A percentile compares a stretch with the other conserved stretches of the same genome.
phyloP scores from a whole-genome alignment of 2,329 filamentous ascomycete species.

The Aspergillus tamarii region DNA sequence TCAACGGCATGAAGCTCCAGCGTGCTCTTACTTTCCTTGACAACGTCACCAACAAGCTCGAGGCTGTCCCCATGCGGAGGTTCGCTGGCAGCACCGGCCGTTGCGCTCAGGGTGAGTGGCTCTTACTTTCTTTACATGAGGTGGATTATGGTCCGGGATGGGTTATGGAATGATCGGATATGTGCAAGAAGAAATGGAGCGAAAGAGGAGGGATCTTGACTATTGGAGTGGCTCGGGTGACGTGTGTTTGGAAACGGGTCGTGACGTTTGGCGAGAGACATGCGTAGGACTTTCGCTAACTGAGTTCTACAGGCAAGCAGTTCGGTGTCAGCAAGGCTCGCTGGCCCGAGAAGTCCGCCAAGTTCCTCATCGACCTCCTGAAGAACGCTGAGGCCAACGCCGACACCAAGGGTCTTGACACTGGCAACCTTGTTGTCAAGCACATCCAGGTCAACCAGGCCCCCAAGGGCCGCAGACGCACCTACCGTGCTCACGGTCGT shows the following conservation, averaged over 20 bases:
- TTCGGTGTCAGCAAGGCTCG: conserved; percentile 97
- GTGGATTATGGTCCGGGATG: conserved; percentile 9
- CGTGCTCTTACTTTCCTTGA: conserved; percentile 96
- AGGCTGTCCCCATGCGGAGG: conserved; percentile 97
- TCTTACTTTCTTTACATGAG: conserved; percentile 21
- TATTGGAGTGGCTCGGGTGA: neutral
- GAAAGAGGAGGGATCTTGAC: neutral
- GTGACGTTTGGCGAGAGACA: neutral
- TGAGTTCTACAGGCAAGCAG: conserved; percentile 76
- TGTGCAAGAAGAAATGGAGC: neutral
- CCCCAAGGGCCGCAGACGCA: conserved; percentile 97
- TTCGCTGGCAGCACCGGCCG: conserved; percentile 95
- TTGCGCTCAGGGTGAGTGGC: conserved; percentile 89
- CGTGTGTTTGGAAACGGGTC: neutral
- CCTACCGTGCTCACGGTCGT: conserved; percentile 99
- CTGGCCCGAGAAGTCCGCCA: conserved; percentile 99
- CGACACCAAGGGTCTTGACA: conserved; percentile 96
- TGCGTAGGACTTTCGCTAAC: conserved; percentile 7
- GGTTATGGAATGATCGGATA: conserved; percentile 8
- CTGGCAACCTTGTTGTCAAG: conserved; percentile 96
- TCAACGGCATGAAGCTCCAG: conserved; percentile 98
- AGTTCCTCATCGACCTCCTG: conserved; percentile 95
- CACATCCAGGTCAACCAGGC: conserved; percentile 99
- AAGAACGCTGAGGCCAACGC: conserved; percentile 98
- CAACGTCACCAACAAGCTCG: conserved; percentile 95